Evolutionary conservation across 441 rosid species (phyloP).

Genomic region (Eutrema salsugineum): DNA sequence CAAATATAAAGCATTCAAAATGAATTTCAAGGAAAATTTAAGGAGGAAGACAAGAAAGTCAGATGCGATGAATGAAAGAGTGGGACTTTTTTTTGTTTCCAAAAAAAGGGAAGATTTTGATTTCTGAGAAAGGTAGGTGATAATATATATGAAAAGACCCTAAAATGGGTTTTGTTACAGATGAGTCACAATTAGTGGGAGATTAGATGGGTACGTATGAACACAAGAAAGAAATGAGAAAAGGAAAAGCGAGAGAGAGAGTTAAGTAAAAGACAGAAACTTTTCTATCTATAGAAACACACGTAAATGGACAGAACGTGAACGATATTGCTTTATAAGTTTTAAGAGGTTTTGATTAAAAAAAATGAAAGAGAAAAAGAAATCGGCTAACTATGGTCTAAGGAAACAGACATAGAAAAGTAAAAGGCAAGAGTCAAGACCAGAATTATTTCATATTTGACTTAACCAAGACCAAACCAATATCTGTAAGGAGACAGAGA

Average conservation of each 20-base stretch:
- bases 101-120: not conserved
- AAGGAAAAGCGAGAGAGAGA: not conserved
- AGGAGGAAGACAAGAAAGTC: not conserved
- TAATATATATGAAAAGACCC: not conserved
- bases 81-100: not conserved
- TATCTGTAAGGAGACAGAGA: not conserved
- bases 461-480: not conserved
- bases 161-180: not conserved
- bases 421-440: not conserved
- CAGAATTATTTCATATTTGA: not conserved
- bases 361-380: not conserved
- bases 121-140: not conserved
- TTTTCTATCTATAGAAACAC: not conserved
- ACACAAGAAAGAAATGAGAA: not conserved
- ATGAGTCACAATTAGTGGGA: constrained; percentile 1
- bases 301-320: not conserved
- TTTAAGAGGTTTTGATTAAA: not conserved
- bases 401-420: not conserved
- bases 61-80: constrained; percentile 12
- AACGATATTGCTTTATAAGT: not conserved
- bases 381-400: not conserved
- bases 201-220: not conserved
- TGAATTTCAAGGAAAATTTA: not conserved
- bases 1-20: not conserved
- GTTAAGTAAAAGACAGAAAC: not conserved